Evolutionary conservation across 2,329 filamentous ascomycete genomes (phyloP).

Genomic region (Tolypocladium inflatum): DNA sequence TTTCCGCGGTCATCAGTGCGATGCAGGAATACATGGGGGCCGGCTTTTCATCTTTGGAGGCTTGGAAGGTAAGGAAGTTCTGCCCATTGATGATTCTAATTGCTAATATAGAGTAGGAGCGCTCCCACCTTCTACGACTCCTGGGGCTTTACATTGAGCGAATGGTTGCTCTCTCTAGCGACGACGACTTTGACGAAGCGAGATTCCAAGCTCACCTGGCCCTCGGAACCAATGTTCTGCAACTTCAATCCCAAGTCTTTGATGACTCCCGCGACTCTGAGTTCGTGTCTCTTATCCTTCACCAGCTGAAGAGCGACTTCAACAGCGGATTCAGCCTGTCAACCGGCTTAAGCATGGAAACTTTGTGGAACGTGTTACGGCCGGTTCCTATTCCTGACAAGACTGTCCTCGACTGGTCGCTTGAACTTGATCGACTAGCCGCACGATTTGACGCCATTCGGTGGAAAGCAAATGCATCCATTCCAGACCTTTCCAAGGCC

Average conservation of each 20-base stretch:
- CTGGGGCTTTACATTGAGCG: slow-evolving; percentile 46
- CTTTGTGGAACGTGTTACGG: slow-evolving; percentile 64
- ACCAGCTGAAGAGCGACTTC: slow-evolving; percentile 47
- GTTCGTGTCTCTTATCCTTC: slow-evolving; percentile 29
- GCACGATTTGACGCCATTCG: slow-evolving; percentile 50
- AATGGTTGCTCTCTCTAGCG: slow-evolving; percentile 38
- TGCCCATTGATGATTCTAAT: background rate
- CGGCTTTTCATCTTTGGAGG: slow-evolving; percentile 13
- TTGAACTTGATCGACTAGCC: slow-evolving; percentile 46
- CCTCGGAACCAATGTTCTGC: slow-evolving; percentile 36
- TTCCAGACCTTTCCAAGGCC: slow-evolving; percentile 42
- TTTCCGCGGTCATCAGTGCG: slow-evolving; percentile 30
- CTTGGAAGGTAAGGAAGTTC: slow-evolving; percentile 19
- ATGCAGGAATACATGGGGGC: slow-evolving; percentile 34
- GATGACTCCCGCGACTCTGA: slow-evolving; percentile 17
- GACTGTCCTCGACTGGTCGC: slow-evolving; percentile 33
- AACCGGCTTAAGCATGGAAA: slow-evolving; percentile 72
- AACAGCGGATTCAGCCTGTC: slow-evolving; percentile 60
- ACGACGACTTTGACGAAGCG: slow-evolving; percentile 47
- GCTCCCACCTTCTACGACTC: slow-evolving; percentile 20
- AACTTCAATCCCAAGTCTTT: slow-evolving; percentile 17
- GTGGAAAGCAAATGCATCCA: slow-evolving; percentile 45
- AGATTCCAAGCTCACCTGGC: slow-evolving; percentile 54
- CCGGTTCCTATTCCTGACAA: slow-evolving; percentile 46
- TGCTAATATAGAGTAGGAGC: slow-evolving; percentile 12